A percentile compares a stretch with the other conserved stretches of the same genome.
Conservation (phyloP, 208 protist species). For the Acanthamoeba culbertsoni region DNA sequence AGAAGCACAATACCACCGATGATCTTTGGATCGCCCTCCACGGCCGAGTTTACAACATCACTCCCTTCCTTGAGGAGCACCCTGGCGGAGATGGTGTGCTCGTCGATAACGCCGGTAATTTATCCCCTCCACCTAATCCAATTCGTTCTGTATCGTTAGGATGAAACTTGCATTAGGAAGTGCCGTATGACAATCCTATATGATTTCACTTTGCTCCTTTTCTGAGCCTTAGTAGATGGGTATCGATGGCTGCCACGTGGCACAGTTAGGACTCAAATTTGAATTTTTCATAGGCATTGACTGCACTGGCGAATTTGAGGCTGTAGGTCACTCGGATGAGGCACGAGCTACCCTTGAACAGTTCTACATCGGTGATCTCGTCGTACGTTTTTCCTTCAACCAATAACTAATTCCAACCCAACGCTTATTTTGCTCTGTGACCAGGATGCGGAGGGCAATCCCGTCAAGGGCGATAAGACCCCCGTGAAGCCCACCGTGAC, state of each 20-base stretch:
- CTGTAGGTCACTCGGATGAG: conserved; percentile 59
- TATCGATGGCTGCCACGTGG: too few species aligned
- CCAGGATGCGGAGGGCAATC: neutral
- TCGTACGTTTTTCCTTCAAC: neutral
- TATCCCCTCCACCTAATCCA: neutral
- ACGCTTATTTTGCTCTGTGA: neutral
- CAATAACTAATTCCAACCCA: neutral
- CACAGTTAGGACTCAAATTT: neutral
- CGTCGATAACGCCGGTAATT: conserved; percentile 28
- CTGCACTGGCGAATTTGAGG: conserved; percentile 68
- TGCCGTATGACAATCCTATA: too few species aligned
- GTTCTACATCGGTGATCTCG: conserved; percentile 62
- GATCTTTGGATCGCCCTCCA: conserved; percentile 93
- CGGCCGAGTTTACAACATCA: conserved; percentile 91
- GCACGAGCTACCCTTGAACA: conserved; percentile 52
- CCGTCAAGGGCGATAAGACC: neutral
- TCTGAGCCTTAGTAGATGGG: too few species aligned
- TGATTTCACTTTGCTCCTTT: neutral
- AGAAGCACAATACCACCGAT: conserved; percentile 87
- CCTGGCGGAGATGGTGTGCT: conserved; percentile 85
- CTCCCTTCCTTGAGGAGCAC: conserved; percentile 88
- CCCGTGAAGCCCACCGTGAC: neutral
- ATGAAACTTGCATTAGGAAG: too few species aligned
- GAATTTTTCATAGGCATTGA: neutral
- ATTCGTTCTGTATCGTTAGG: too few species aligned